Percentiles rank a stretch among this genome's conserved stretches.
Conservation (phyloP, 345 rosid genomes). For the Aquilaria malaccensis region DNA sequence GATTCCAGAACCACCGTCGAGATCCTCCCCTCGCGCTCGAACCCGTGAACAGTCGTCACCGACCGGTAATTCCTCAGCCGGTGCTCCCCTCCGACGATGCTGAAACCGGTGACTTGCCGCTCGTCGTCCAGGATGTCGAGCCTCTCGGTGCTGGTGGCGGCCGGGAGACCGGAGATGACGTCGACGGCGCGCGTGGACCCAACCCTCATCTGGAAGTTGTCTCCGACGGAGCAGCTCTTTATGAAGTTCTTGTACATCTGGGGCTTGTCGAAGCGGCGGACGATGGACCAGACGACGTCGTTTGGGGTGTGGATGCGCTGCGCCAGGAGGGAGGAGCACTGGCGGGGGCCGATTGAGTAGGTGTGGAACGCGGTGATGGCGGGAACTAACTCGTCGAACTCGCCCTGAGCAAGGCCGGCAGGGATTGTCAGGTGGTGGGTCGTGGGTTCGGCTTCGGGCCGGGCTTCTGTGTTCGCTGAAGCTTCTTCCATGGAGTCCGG, state of each 20-base stretch:
- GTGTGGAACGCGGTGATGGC: constrained; percentile 32
- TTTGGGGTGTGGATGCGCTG: constrained; percentile 40
- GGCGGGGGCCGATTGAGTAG: constrained; percentile 22
- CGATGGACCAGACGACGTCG: constrained; percentile 48
- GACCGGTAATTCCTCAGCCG: constrained; percentile 61
- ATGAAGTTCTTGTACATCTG: constrained; percentile 69
- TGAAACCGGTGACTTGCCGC: constrained; percentile 40
- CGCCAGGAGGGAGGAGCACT: constrained; percentile 42
- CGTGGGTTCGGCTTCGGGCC: neutral
- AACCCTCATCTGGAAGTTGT: constrained; percentile 28
- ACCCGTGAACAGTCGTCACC: constrained; percentile 62
- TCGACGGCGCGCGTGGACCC: constrained; percentile 55
- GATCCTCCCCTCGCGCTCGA: constrained; percentile 39
- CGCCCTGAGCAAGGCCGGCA: constrained; percentile 24
- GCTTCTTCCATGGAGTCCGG: constrained; percentile 14
- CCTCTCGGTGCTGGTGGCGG: constrained; percentile 54
- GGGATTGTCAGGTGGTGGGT: constrained; percentile 35
- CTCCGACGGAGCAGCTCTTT: constrained; percentile 41
- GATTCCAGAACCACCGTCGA: constrained; percentile 77
- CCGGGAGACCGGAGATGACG: constrained; percentile 64
- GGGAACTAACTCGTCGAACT: constrained; percentile 27
- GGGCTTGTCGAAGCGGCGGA: constrained; percentile 58
- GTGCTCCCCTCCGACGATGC: constrained; percentile 29
- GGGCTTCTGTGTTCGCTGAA: neutral
- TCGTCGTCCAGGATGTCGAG: constrained; percentile 53